Conservation (phyloP, 2,329 filamentous ascomycete genomes). For the Aureobasidium pullulans region DNA sequence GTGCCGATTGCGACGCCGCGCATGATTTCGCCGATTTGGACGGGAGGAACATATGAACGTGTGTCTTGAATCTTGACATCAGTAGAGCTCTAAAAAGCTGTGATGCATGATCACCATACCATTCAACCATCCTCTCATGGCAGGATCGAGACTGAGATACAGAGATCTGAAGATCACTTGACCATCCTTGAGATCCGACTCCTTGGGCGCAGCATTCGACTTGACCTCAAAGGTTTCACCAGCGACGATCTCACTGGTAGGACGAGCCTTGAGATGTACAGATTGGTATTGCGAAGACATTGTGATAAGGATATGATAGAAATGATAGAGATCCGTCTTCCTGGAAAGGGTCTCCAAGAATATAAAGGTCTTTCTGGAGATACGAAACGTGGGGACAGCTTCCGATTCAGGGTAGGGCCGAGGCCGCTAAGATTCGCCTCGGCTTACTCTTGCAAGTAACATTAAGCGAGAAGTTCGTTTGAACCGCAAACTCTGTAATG, state of each 20-base stretch:
- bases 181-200: slow-evolving; percentile 23
- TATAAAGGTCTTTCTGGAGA: background rate
- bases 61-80: slow-evolving; percentile 16
- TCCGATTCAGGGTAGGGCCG: background rate
- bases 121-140: slow-evolving; percentile 43
- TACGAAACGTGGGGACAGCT: background rate
- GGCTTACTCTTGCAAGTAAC: slow-evolving; percentile 7
- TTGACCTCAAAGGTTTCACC: slow-evolving; percentile 20
- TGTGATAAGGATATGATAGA: background rate
- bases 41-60: slow-evolving; percentile 41
- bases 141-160: slow-evolving; percentile 48
- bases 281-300: slow-evolving; percentile 18
- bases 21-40: slow-evolving; percentile 36
- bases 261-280: slow-evolving; percentile 20
- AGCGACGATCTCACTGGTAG: slow-evolving; percentile 19
- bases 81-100: background rate
- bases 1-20: slow-evolving; percentile 29
- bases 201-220: slow-evolving; percentile 16
- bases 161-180: slow-evolving; percentile 41
- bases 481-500: background rate
- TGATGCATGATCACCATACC: background rate
- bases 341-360: background rate
- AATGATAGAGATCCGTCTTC: background rate
- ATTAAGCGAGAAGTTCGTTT: slow-evolving; percentile 4
- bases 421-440: slow-evolving; percentile 5